Evolutionary conservation across 768 basidiomycete genomes (phyloP).

Genomic region (Pluteus cervinus): DNA sequence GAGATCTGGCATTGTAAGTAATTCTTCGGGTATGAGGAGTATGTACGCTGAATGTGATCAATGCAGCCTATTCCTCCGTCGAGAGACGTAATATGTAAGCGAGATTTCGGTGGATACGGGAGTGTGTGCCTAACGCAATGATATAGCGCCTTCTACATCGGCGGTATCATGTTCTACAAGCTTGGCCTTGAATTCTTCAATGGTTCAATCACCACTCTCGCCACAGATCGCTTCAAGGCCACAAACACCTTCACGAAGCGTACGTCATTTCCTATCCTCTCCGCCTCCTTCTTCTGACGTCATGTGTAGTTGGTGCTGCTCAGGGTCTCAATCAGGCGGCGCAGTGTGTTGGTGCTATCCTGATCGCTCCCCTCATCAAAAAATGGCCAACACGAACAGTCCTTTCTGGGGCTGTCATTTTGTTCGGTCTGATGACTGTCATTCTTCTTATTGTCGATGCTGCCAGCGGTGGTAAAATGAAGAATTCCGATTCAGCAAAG

Average conservation of each 20-base stretch:
- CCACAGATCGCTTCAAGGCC: constrained; percentile 24
- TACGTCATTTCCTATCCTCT: constrained; percentile 7
- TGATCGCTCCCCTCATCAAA: constrained; percentile 26
- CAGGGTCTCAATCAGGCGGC: constrained; percentile 26
- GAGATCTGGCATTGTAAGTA: constrained; percentile 18
- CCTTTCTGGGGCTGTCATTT: constrained; percentile 17
- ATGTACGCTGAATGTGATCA: background rate
- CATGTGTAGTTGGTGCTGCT: constrained; percentile 21
- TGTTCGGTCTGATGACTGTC: constrained; percentile 23
- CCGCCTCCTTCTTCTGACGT: background rate
- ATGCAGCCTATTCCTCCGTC: constrained; percentile 15
- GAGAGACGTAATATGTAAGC: constrained; percentile 26
- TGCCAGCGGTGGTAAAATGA: constrained; percentile 23
- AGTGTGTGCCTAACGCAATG: no score
- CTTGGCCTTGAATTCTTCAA: constrained; percentile 29
- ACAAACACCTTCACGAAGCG: constrained; percentile 21
- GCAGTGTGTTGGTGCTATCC: constrained; percentile 27
- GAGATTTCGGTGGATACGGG: no score
- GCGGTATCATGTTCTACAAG: constrained; percentile 26
- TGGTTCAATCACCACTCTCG: constrained; percentile 25
- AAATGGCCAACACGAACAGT: constrained; percentile 25
- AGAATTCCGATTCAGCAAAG: constrained; percentile 11
- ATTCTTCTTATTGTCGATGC: constrained; percentile 26
- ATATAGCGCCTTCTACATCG: constrained; percentile 20
- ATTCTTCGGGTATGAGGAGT: background rate